A percentile compares a stretch with the other conserved stretches of the same genome.
These are phyloP conservation scores for Exophiala sp. DNA, from an alignment of 2,329 filamentous ascomycete genomes.

Conservation along the genomic window DNA sequence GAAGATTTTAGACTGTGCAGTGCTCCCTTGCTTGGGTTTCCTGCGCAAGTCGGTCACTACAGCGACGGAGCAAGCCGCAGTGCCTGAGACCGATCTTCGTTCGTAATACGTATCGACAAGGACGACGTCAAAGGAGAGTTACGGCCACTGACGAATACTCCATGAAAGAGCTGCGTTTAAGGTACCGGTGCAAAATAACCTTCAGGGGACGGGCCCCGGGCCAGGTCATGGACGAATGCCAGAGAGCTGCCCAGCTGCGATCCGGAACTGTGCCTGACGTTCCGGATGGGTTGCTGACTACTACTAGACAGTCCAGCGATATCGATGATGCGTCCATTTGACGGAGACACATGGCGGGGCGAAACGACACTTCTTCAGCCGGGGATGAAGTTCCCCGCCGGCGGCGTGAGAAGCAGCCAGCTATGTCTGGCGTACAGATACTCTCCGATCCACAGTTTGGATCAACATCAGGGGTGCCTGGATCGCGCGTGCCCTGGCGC, in stretches of 20 bases:
- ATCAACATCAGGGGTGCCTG: not conserved
- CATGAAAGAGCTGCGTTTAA: not conserved
- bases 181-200: not conserved
- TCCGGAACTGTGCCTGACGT: not conserved
- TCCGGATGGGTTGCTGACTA: not conserved
- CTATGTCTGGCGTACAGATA: not conserved
- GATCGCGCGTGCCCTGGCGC: not conserved
- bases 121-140: not conserved
- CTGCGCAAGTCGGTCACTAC: not conserved
- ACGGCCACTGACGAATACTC: not conserved
- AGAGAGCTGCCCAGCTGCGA: not conserved
- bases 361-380: slow-evolving; percentile 11
- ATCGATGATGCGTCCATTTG: not conserved
- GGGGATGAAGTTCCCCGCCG: slow-evolving; percentile 20
- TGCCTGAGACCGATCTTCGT: not conserved
- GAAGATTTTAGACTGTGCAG: not conserved
- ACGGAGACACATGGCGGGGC: not conserved
- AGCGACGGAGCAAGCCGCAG: not conserved
- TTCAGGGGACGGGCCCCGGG: slow-evolving; percentile 3
- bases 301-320: not conserved
- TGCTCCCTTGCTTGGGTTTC: not conserved
- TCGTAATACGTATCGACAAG: not conserved
- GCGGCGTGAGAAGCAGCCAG: slow-evolving; percentile 12
- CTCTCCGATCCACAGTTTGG: slow-evolving; percentile 4
- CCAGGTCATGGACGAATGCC: not conserved